Evolutionary conservation across 768 basidiomycete genomes (phyloP).

Genomic region (Agrocybe praecox): DNA sequence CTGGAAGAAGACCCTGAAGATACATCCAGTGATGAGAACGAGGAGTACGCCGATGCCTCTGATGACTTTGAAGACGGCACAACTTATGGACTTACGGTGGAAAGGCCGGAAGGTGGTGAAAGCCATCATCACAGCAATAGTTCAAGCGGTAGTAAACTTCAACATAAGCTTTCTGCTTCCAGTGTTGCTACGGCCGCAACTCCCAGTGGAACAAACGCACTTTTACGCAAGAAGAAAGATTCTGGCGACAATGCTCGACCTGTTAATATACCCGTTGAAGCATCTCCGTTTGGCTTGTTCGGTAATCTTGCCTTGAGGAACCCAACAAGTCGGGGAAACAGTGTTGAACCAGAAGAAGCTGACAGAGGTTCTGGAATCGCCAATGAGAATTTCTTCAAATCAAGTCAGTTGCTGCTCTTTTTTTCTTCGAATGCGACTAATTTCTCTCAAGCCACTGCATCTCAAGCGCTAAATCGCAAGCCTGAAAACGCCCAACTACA

Average conservation of each 20-base stretch:
- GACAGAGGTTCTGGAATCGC: constrained; percentile 66
- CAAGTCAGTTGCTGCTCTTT: constrained; percentile 43
- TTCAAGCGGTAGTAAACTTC: constrained; percentile 20
- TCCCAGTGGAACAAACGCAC: constrained; percentile 19
- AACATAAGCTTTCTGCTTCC: constrained; percentile 39
- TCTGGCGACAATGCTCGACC: constrained; percentile 44
- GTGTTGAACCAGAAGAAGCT: constrained; percentile 45
- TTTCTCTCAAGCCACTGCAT: constrained; percentile 36
- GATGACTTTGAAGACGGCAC: constrained; percentile 31
- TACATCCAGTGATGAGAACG: constrained; percentile 38
- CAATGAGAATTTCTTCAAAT: constrained; percentile 65
- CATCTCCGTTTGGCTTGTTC: constrained; percentile 76
- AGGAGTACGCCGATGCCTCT: constrained; percentile 32
- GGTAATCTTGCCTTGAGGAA: constrained; percentile 61
- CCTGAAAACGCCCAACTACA: constrained; percentile 45
- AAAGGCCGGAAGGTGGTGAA: constrained; percentile 43
- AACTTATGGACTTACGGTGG: constrained; percentile 44
- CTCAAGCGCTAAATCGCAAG: constrained; percentile 40
- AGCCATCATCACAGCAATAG: constrained; percentile 15
- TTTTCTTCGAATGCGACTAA: not conserved
- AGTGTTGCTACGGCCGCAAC: constrained; percentile 39
- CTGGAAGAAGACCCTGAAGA: constrained; percentile 51
- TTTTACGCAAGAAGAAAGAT: constrained; percentile 39
- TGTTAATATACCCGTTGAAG: constrained; percentile 60
- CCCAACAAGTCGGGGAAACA: constrained; percentile 33